phyloP scores from a whole-genome alignment of 345 rosid genomes.

The Aurinia saxatilis region DNA sequence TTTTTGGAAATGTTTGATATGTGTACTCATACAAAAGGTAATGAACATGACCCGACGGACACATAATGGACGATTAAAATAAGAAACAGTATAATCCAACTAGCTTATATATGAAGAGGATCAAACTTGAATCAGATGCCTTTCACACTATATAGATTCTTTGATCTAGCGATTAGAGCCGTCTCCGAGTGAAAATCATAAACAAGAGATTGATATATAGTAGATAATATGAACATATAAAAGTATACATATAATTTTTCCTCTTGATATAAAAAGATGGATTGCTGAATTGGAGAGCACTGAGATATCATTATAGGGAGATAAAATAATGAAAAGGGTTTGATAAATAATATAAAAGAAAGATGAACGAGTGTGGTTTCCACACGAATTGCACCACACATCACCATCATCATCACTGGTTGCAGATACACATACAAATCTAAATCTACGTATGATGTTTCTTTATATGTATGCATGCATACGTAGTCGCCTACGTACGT shows the following conservation, averaged over 20 bases:
- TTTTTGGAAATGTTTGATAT: constrained; percentile 2
- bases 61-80: constrained; percentile 13
- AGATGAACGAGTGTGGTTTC: constrained; percentile 28
- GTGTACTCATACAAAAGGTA: background rate
- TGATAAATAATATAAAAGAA: constrained; percentile 20
- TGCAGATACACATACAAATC: background rate
- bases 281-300: constrained; percentile 30
- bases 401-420: constrained; percentile 21
- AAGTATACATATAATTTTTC: background rate
- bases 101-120: constrained; percentile 14
- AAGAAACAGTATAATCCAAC: constrained; percentile 24
- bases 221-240: constrained; percentile 13
- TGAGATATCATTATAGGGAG: background rate
- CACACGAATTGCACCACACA: constrained; percentile 29
- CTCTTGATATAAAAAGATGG: background rate
- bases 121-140: constrained; percentile 24
- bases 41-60: background rate
- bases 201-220: background rate
- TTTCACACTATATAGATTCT: constrained; percentile 24
- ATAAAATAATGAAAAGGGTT: constrained; percentile 11
- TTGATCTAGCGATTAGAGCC: constrained; percentile 13
- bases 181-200: constrained; percentile 14
- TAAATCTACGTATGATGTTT: constrained; percentile 9
- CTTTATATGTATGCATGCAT: constrained; percentile 21
- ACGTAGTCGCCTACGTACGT: constrained; percentile 31